Percentiles rank a stretch among this genome's conserved stretches.
Conservation (phyloP, 78 protist species). For the Dictyostelium firmibasis region DNA sequence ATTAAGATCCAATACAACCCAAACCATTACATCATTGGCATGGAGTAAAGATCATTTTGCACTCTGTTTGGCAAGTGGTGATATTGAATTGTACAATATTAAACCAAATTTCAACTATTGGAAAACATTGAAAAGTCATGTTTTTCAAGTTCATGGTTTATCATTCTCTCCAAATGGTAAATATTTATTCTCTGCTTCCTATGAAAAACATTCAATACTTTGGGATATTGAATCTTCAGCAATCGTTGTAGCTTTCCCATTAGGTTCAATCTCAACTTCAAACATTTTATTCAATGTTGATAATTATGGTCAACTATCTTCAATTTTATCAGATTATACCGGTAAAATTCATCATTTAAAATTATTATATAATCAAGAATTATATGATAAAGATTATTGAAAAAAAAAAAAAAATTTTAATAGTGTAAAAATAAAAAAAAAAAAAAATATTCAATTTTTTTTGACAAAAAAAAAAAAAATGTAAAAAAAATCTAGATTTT, state of each 20-base stretch:
- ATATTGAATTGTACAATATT: background rate
- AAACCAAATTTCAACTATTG: background rate
- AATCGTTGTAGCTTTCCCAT: conserved; percentile 29
- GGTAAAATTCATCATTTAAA: conserved; percentile 65
- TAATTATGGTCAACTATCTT: background rate
- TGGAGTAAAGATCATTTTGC: conserved; percentile 28
- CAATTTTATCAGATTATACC: conserved; percentile 50
- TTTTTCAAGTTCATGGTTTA: conserved; percentile 16
- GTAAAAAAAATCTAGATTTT: background rate
- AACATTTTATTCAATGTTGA: conserved; percentile 26
- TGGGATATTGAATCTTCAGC: conserved; percentile 31
- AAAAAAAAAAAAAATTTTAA: background rate
- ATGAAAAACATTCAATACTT: conserved; percentile 49
- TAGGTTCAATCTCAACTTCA: conserved; percentile 51
- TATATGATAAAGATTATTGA: background rate
- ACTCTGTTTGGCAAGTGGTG: background rate
- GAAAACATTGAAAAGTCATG: background rate
- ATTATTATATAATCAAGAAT: background rate
- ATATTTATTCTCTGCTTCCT: conserved; percentile 33
- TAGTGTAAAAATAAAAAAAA: no score
- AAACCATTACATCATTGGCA: background rate
- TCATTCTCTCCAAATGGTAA: conserved; percentile 43
- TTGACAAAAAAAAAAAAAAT: background rate
- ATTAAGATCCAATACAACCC: background rate
- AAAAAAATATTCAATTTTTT: background rate